Conservation (phyloP, 2,329 filamentous ascomycete genomes). For the Phialocephala subalpina region DNA sequence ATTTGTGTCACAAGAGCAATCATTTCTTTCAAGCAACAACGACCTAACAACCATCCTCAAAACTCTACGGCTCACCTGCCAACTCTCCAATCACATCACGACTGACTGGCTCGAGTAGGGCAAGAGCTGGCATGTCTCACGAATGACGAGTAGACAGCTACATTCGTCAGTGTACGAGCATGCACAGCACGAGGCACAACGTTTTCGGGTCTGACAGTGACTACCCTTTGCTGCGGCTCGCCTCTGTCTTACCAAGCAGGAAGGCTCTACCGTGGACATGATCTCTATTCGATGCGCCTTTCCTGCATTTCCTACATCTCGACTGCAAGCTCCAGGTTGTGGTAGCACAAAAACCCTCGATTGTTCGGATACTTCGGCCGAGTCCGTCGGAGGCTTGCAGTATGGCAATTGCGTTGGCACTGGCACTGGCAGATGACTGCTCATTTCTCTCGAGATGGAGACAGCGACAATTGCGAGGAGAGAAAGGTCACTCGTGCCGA, state of each 20-base stretch:
- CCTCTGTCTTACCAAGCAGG: neutral
- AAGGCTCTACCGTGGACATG: neutral
- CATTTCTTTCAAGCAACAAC: neutral
- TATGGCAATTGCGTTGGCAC: neutral
- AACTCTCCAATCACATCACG: neutral
- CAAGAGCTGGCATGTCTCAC: neutral
- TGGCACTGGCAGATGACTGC: neutral
- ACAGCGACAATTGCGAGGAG: neutral
- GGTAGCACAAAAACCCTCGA: neutral
- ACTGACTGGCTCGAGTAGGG: neutral
- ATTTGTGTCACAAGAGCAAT: neutral
- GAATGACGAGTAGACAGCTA: neutral
- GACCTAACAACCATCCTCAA: neutral
- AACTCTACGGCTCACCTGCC: neutral
- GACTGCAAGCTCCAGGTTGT: neutral
- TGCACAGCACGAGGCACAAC: constrained; percentile 9
- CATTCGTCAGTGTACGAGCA: neutral
- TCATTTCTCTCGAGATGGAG: neutral
- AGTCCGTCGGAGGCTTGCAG: neutral
- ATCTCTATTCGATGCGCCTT: neutral
- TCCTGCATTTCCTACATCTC: neutral
- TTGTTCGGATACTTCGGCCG: neutral
- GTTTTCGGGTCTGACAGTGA: neutral
- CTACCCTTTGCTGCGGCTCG: neutral
- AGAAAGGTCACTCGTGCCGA: neutral